These are phyloP conservation scores for Ceratocystis destructans DNA, from an alignment of 2,329 filamentous ascomycete genomes.

Conservation along the genomic window DNA sequence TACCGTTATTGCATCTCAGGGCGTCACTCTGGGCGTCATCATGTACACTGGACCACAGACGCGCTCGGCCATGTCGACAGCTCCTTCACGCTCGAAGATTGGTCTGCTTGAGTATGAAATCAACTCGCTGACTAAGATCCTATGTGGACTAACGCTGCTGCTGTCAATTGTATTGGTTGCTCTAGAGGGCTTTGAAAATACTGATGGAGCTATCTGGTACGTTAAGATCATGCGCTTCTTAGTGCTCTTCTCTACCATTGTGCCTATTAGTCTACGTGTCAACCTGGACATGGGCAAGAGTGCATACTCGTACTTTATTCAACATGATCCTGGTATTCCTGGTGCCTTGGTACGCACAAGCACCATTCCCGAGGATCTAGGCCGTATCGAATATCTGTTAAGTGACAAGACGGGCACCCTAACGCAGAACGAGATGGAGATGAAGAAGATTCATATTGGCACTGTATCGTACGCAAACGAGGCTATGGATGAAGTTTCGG, in stretches of 20 bases:
- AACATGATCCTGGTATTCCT: slow-evolving; percentile 76
- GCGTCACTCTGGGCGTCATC: slow-evolving; percentile 73
- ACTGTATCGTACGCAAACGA: slow-evolving; percentile 97
- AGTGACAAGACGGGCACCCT: slow-evolving; percentile 98
- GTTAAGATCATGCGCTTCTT: slow-evolving; percentile 96
- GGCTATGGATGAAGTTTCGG: slow-evolving; percentile 90
- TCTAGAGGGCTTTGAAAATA: slow-evolving; percentile 62
- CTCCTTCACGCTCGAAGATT: slow-evolving; percentile 81
- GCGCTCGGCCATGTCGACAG: slow-evolving; percentile 82
- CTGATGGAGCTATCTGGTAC: slow-evolving; percentile 65
- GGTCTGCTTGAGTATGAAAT: slow-evolving; percentile 92
- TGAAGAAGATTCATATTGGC: slow-evolving; percentile 96
- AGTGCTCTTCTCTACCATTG: slow-evolving; percentile 97
- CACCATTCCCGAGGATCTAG: slow-evolving; percentile 92
- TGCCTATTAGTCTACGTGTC: slow-evolving; percentile 89
- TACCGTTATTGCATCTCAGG: slow-evolving; percentile 88
- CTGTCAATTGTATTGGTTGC: slow-evolving; percentile 82
- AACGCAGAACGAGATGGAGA: slow-evolving; percentile 96
- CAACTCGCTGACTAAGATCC: slow-evolving; percentile 90
- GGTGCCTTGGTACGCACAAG: slow-evolving; percentile 90
- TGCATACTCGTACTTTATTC: slow-evolving; percentile 90
- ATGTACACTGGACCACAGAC: slow-evolving; percentile 93
- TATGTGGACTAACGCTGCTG: slow-evolving; percentile 75
- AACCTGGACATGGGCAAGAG: slow-evolving; percentile 96
- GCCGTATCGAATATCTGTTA: slow-evolving; percentile 86